Evolutionary conservation across 768 basidiomycete species (phyloP), one percentile per base, ranked within the genome.

Genomic region (Podaxis pistillaris): DNA sequence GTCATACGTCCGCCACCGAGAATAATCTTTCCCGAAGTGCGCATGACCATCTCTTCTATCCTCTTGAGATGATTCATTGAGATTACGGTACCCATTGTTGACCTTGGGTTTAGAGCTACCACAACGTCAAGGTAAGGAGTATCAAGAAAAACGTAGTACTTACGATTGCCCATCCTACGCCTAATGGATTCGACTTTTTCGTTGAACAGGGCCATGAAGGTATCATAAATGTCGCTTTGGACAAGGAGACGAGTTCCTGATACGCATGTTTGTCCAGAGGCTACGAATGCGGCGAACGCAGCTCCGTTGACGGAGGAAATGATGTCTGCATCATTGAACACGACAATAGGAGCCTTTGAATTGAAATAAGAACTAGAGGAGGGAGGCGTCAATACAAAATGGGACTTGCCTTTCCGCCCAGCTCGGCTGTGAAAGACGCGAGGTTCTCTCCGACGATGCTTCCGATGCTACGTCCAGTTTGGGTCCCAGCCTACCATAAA

Each of bases 221-320:
- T 72, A 50, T 90, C 83, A 65, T 91, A 93, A 51, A 94, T 80
- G 8, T 73, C 71, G 47, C 86, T 83, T 61, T 94, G 91, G 6
- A 94, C 74, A 4, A 94, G 78, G 19, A 94, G 77, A n/a, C 93
- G 84, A 12, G 91, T 87, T n/a, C 91, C 93, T 1, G 93, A 94
- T n/a, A 94, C 89, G 63, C 93, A 94, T 8, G 93, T 94, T 75
- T 95, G 93, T 2, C 93, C 93, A 24, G 91, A 92, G 1, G 93
- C 93, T 55, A 95, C 78, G 67, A 94, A 95, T 0, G 89, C 85
- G 9, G 91, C 88, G 69, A 95, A 94, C 0, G 91, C 88, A 5
- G 84, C 85, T 17, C 93, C 93, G 65, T 94, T 94, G 22, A 91
- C 89, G 0, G 93, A 88, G n/a, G 84, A 81, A 22, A 75, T 65